A percentile compares a stretch with the other conserved stretches of the same genome.
These are phyloP conservation scores for Sideroxylon spinosum DNA, from an alignment of 179 eudicot species.

Conservation along the genomic window DNA sequence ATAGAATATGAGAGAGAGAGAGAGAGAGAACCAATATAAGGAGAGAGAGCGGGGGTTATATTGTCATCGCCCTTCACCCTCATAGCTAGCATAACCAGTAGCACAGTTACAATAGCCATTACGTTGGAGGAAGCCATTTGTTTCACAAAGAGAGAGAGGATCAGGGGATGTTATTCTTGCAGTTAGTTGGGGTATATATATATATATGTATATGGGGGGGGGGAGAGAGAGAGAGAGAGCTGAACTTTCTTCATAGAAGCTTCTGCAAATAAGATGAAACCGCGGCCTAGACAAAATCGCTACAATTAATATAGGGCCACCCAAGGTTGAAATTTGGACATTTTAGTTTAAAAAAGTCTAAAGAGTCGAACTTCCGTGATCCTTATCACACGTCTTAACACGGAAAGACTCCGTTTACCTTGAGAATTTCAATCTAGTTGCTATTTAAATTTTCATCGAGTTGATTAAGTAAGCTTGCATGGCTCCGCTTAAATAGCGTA, in stretches of 20 bases:
- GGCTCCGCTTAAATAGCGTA: too few relatives aligned
- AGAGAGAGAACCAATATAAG: constrained; percentile 23
- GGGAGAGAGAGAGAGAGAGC: background rate
- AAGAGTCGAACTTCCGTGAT: background rate
- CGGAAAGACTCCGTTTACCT: too few relatives aligned
- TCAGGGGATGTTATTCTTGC: background rate
- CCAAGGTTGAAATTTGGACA: too few relatives aligned
- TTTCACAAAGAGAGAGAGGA: background rate
- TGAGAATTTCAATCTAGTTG: too few relatives aligned
- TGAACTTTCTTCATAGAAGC: background rate
- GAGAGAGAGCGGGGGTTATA: constrained; percentile 24
- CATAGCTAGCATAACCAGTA: constrained; percentile 15
- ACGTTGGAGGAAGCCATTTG: background rate
- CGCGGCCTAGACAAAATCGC: background rate
- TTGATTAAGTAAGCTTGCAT: too few relatives aligned
- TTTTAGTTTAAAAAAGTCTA: background rate
- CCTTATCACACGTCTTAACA: background rate
- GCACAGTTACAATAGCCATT: background rate
- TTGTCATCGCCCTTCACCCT: constrained; percentile 9
- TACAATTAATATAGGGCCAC: too few relatives aligned
- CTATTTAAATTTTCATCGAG: too few relatives aligned
- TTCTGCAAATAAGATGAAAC: background rate
- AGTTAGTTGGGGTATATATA: background rate
- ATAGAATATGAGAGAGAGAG: background rate
- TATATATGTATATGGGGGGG: background rate